These are phyloP conservation scores for Entomortierella beljakovae DNA, from an alignment of 192 early-diverging fungal species.

Conservation along the genomic window DNA sequence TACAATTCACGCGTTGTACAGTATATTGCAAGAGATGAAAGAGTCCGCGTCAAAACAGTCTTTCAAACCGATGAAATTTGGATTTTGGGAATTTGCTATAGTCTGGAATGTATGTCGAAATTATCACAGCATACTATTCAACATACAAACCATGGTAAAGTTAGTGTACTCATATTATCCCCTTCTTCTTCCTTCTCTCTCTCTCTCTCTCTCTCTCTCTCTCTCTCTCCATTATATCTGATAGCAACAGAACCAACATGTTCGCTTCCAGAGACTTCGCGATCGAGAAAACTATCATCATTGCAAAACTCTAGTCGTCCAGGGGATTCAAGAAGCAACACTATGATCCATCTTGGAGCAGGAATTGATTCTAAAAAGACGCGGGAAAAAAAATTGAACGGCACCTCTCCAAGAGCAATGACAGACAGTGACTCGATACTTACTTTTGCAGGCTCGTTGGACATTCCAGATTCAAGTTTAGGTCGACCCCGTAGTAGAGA, in stretches of 20 bases:
- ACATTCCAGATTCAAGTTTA: not conserved
- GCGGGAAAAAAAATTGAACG: constrained; percentile 5
- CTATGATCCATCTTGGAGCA: not conserved
- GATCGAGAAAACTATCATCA: constrained; percentile 28
- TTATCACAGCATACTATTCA: too few species aligned
- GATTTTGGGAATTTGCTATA: constrained; percentile 53
- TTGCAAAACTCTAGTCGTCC: constrained; percentile 3
- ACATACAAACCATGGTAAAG: too few species aligned
- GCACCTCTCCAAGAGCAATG: constrained; percentile 3
- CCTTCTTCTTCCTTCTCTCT: not conserved
- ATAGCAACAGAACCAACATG: constrained; percentile 8
- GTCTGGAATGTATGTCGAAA: constrained; percentile 41
- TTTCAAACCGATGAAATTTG: constrained; percentile 55
- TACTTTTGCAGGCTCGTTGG: not conserved
- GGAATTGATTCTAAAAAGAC: not conserved
- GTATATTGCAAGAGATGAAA: constrained; percentile 54
- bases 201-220: too few species aligned
- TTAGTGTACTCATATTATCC: not conserved
- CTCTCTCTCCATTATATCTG: too few species aligned
- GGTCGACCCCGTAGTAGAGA: constrained; percentile 14
- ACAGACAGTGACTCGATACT: constrained; percentile 15
- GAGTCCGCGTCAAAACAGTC: constrained; percentile 33
- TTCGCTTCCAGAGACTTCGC: constrained; percentile 22
- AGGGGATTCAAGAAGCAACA: constrained; percentile 2
- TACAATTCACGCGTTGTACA: constrained; percentile 53